Evolutionary conservation across 2,329 filamentous ascomycete genomes (phyloP).

Genomic region (Fusarium sp.): DNA sequence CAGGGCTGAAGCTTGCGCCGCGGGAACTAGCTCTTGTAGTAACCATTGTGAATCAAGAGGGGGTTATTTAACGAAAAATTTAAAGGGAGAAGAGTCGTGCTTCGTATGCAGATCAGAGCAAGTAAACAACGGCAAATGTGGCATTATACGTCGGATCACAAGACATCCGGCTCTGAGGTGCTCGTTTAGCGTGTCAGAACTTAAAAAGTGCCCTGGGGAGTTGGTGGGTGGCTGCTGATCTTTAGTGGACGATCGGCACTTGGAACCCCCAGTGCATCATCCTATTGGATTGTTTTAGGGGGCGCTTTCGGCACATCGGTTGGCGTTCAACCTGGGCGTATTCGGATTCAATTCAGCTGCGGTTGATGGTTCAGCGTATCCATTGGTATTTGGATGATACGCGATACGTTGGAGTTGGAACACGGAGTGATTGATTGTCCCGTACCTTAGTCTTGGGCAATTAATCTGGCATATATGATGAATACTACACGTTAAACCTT

Average conservation of each 20-base stretch:
- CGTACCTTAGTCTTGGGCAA: no score
- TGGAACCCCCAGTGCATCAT: not conserved
- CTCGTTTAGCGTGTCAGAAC: slow-evolving; percentile 13
- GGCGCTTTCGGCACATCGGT: not conserved
- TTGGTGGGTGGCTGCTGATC: not conserved
- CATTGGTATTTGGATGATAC: not conserved
- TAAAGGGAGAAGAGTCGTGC: not conserved
- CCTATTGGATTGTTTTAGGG: not conserved
- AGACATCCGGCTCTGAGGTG: slow-evolving; percentile 5
- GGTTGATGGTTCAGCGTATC: not conserved
- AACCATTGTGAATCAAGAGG: slow-evolving; percentile 47
- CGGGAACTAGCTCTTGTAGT: slow-evolving; percentile 52
- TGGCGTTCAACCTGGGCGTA: slow-evolving; percentile 2
- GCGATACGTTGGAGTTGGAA: not conserved
- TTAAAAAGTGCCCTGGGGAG: slow-evolving; percentile 3
- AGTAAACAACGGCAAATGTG: not conserved
- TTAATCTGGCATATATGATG: no score
- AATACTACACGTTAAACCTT: no score
- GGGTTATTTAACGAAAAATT: no score
- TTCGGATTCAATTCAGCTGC: not conserved
- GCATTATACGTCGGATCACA: slow-evolving; percentile 5
- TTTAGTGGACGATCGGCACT: slow-evolving; percentile 23
- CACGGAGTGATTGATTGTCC: no score
- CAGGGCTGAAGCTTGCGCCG: slow-evolving; percentile 45
- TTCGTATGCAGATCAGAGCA: not conserved